A percentile compares a stretch with the other conserved stretches of the same genome.
These are phyloP conservation scores for Lolium rigidum DNA, from an alignment of 176 grass and related monocot species.

Conservation along the genomic window DNA sequence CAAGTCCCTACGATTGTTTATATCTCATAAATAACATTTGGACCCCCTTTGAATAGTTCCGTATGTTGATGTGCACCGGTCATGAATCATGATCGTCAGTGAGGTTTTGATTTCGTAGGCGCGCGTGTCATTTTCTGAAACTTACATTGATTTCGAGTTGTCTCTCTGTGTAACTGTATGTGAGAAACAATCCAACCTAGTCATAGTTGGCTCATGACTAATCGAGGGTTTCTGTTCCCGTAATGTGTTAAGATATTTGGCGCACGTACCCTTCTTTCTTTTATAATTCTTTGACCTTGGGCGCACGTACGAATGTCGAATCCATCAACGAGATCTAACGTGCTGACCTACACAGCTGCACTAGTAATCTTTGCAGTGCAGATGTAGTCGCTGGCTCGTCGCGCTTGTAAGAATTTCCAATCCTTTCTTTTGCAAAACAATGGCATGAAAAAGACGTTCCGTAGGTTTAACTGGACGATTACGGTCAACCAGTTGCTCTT, in stretches of 20 bases:
- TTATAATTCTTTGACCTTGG: not conserved
- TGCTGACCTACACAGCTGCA: not conserved
- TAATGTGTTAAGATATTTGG: not conserved
- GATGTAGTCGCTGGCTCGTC: slow-evolving; percentile 19
- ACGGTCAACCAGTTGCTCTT: not conserved
- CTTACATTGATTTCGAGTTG: not conserved
- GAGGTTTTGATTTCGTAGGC: too few species aligned
- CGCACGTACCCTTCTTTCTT: not conserved
- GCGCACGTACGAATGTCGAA: slow-evolving; percentile 11
- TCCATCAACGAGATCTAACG: slow-evolving; percentile 46
- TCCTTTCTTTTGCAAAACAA: not conserved
- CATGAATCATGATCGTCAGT: too few species aligned
- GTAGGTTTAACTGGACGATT: not conserved
- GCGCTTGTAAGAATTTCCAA: not conserved
- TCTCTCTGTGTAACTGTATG: not conserved
- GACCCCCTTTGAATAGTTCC: too few species aligned
- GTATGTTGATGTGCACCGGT: too few species aligned
- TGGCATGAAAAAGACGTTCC: not conserved
- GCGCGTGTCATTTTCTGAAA: too few species aligned
- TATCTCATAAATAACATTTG: too few species aligned
- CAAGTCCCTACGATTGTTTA: too few species aligned
- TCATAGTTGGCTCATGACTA: not conserved
- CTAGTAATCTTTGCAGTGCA: not conserved
- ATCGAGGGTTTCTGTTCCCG: not conserved
- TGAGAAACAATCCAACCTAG: not conserved